Base-by-base conservation (phyloP, 441 rosid genomes). In the Croton laevigatus region DNA sequence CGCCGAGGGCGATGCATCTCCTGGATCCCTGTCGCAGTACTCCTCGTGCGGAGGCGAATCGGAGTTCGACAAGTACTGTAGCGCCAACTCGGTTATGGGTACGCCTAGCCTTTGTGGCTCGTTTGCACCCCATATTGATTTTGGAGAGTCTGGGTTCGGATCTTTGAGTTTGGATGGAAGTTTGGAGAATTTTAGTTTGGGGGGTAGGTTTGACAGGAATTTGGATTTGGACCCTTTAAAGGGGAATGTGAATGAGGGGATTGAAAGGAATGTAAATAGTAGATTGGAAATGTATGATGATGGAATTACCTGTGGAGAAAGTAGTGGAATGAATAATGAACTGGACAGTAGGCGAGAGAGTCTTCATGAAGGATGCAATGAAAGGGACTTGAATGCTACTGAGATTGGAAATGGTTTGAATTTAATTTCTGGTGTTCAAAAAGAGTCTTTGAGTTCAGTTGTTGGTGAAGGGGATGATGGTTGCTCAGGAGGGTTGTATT, bases 41-140 rank as follows among this genome's bases (percentile, higher is more conserved):
- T 89, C 99, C 27, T 88, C 97, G 0, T 89, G 93, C 22, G 98
- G 89, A 46, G 99, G 87, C 38, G 99, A 92, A 71, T 89, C 93
- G 17, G 97, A 90, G 71, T 82, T 86, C 49, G 97, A 90, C 63
- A 84, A 94, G 6, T 94, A 94, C 58, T 86, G 88, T 73, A 94
- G 96, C 69, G 97, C 96, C 6, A 89, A 87, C 82, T 94, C 97
- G 71, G 91, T 82, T 9, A 74, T 89, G 78, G 97, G 91, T 46
- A 91, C 97, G 3, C 96, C 97, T 1, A 86, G 91, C 62, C 12
- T 92, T 74, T 83, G 88, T 61, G 32, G 79, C 37, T 87, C 91
- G 5, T 68, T 81, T 8, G 91, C 87, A 67, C 77, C 82, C 6
- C 80, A 83, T 66, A 84, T 85, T 62, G 97, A 87, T 80, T 72